phyloP scores from a whole-genome alignment of 208 protist species.

The Acanthamoeba rhysodes region DNA sequence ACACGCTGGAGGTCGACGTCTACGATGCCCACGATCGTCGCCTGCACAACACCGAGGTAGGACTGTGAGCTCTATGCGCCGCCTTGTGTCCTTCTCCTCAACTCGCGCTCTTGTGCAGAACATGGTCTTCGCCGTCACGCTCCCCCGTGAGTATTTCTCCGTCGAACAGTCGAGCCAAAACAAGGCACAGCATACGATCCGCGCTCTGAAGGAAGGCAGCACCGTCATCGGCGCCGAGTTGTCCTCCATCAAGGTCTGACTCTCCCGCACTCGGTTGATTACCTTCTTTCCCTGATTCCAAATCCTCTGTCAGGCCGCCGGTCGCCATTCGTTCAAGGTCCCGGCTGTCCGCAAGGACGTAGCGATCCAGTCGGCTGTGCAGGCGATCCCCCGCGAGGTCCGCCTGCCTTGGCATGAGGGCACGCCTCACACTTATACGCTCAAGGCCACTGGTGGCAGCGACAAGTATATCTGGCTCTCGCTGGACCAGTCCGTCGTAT shows the following conservation, averaged over 20 bases:
- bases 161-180: conserved; percentile 22
- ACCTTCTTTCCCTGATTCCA: background rate
- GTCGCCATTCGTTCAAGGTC: conserved; percentile 21
- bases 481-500: conserved; percentile 36
- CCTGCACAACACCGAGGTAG: conserved; percentile 65
- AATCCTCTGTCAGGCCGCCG: background rate
- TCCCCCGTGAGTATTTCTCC: conserved; percentile 30
- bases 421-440: conserved; percentile 1
- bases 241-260: conserved; percentile 31
- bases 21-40: conserved; percentile 56
- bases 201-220: conserved; percentile 39
- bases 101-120: background rate
- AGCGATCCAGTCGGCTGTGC: conserved; percentile 40
- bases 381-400: conserved; percentile 6
- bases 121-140: conserved; percentile 47
- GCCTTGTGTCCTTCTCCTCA: background rate
- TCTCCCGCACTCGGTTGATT: background rate
- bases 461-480: conserved; percentile 70
- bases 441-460: conserved; percentile 61
- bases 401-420: conserved; percentile 26
- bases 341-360: conserved; percentile 29
- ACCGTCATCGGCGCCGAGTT: conserved; percentile 34
- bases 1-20: conserved; percentile 62
- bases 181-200: conserved; percentile 14
- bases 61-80: background rate